These are phyloP conservation scores for Claviceps purpurea DNA, from an alignment of 2,329 filamentous ascomycete genomes.

Conservation along the genomic window DNA sequence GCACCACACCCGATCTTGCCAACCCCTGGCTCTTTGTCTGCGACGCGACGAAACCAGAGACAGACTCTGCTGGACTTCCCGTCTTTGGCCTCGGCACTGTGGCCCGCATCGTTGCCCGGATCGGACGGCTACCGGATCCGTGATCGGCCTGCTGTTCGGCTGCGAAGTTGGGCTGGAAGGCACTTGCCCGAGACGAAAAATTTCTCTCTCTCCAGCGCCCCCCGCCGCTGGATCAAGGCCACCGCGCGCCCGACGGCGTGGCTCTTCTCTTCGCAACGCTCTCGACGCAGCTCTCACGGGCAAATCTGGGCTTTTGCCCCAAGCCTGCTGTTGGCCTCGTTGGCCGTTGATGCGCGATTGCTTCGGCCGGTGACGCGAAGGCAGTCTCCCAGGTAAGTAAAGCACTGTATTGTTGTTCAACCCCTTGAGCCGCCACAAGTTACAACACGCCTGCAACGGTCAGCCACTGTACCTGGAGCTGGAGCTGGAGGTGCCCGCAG, in stretches of 20 bases:
- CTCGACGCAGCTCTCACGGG: not conserved
- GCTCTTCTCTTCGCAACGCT: not conserved
- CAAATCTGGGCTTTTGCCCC: not conserved
- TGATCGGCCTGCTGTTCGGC: slow-evolving; percentile 3
- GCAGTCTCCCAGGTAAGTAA: not conserved
- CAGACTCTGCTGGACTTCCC: not conserved
- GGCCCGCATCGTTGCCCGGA: slow-evolving; percentile 6
- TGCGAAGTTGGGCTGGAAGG: slow-evolving; percentile 7
- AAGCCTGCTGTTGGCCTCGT: not conserved
- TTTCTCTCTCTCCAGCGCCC: slow-evolving; percentile 17
- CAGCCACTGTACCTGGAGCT: not conserved
- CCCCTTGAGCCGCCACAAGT: not conserved
- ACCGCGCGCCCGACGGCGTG: slow-evolving; percentile 6
- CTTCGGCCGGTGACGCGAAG: slow-evolving; percentile 1
- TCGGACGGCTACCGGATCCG: slow-evolving; percentile 4
- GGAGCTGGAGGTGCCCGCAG: not conserved
- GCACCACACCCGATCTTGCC: not conserved
- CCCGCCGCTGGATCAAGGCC: slow-evolving; percentile 9
- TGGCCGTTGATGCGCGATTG: slow-evolving; percentile 2
- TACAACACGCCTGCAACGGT: no score
- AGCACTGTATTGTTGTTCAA: not conserved
- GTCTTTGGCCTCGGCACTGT: slow-evolving; percentile 5
- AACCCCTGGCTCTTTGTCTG: slow-evolving; percentile 2
- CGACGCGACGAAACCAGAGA: not conserved
- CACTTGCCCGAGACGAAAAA: slow-evolving; percentile 17